Evolutionary conservation across 345 rosid species (phyloP).

Genomic region (Moricandia arvensis): DNA sequence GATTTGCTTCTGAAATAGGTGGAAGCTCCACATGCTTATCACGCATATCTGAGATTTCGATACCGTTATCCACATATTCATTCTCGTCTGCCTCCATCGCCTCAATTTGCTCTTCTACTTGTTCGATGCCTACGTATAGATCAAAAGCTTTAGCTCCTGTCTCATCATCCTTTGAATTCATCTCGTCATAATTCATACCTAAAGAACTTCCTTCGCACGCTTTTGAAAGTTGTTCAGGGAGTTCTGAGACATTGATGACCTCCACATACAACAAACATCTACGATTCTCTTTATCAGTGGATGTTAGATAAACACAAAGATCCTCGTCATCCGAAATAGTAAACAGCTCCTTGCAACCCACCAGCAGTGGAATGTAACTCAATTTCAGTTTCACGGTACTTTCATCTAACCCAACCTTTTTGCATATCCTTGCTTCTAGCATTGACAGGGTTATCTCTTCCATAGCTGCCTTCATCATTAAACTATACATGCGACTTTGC

Average conservation of each 20-base stretch:
- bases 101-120: neutral
- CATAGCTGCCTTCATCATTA: neutral
- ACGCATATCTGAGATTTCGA: too few relatives aligned
- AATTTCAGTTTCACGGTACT: neutral
- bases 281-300: neutral
- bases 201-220: neutral
- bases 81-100: neutral
- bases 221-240: neutral
- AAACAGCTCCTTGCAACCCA: neutral
- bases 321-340: neutral
- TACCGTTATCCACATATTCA: neutral
- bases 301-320: neutral
- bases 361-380: neutral
- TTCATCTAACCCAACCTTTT: neutral
- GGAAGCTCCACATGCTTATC: neutral
- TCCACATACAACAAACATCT: neutral
- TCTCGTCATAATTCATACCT: neutral
- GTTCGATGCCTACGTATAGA: neutral
- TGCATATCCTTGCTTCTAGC: neutral
- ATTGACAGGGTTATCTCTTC: neutral
- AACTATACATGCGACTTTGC: neutral
- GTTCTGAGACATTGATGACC: neutral
- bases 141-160: neutral
- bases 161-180: neutral
- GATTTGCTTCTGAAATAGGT: neutral